Evolutionary conservation across 2,329 filamentous ascomycete species (phyloP).

Genomic region (Dothistroma septosporum): DNA sequence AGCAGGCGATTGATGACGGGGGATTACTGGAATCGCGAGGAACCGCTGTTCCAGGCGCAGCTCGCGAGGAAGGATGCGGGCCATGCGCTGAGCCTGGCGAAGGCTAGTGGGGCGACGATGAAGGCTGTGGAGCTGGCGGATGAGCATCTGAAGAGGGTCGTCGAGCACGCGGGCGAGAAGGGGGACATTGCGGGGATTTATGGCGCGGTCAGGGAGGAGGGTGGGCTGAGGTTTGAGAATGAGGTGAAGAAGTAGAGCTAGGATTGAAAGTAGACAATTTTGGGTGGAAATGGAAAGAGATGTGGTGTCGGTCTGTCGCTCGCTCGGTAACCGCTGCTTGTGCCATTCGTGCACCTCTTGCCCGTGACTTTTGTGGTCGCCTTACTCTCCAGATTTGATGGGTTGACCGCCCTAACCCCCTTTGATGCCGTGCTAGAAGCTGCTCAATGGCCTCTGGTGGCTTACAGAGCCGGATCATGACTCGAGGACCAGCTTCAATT

Average conservation of each 20-base stretch:
- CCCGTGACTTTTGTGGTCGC: background rate
- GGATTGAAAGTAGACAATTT: background rate
- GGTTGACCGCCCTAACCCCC: no score
- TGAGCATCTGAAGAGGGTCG: constrained; percentile 63
- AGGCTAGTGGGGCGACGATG: constrained; percentile 58
- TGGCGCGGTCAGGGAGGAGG: constrained; percentile 70
- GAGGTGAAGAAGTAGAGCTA: background rate
- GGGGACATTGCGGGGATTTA: constrained; percentile 83
- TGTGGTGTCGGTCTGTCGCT: background rate
- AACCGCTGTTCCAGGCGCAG: constrained; percentile 78
- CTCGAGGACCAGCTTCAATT: background rate
- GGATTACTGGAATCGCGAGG: constrained; percentile 70
- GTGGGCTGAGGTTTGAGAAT: constrained; percentile 66
- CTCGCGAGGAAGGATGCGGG: constrained; percentile 76
- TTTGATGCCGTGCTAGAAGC: no score
- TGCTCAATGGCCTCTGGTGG: no score
- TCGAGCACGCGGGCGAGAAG: constrained; percentile 62
- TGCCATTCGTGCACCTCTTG: background rate
- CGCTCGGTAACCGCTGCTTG: background rate
- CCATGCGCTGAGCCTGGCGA: constrained; percentile 67
- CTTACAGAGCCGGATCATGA: no score
- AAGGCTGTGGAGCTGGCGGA: constrained; percentile 64
- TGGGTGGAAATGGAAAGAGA: background rate
- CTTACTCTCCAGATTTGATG: no score
- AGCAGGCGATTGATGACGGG: constrained; percentile 68